Base-by-base conservation (phyloP, 306 rosid species). In the Glycine soja region DNA sequence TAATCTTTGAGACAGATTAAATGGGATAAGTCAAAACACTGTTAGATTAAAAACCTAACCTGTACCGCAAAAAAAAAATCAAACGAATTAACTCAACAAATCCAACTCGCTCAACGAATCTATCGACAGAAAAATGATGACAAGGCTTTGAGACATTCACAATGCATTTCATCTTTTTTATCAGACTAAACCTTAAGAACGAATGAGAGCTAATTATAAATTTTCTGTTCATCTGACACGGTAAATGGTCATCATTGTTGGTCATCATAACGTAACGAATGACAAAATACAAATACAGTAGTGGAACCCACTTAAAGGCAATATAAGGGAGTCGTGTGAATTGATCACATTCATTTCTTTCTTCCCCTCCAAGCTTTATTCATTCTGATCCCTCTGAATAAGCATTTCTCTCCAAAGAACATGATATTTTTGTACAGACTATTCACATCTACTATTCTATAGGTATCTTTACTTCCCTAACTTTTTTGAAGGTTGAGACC, bases 391-490 rank as follows among this genome's bases (percentile, higher is more conserved):
- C 57, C 59, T 42, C 38, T 65, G 50, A 64, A 51, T 48, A 34
- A 42, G 18, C 68, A 79, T 72, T 56, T 54, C 71, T 70, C 58
- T 75, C 78, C 70, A 65, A 72, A 83, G 81, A 80, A 81, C 82
- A 43, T 67, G 40, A 34, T 45, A 48, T 38, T 70, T 87, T 74
- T 87, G 81, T 84, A 81, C 86, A 78, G 2, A 70, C 40, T 84
- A 77, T 87, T 87, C 83, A 84, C 88, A 87, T 56, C 75, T 78
- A 74, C 57, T 14, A 38, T 64, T 69, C 65, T 65, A 74, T 74
- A 69, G 34, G 18, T 66, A 6, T 66, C 52, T 66, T 78, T 74
- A 81, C 70, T 43, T 53, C 16, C 8, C 12, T 65, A 72, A 66
- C 48, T 18, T 32, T 19, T 68, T 58, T 24, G 14, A 36, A 53